Evolutionary conservation across 352 stramenopile species (phyloP).

Genomic region (Globisporangium orthogonon): DNA sequence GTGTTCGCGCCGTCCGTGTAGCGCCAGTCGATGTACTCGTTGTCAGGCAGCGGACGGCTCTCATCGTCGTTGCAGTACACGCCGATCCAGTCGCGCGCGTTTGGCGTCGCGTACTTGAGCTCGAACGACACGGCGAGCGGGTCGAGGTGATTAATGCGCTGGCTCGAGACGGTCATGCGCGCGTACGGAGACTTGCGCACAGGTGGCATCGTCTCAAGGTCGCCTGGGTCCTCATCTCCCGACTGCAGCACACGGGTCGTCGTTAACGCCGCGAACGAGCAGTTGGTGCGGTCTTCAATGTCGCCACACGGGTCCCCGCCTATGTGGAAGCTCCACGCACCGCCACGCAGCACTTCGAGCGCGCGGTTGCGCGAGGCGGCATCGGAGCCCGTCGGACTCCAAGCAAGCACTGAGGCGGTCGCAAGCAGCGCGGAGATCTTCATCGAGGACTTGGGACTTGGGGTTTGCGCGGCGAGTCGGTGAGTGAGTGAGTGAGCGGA

Average conservation of each 20-base stretch:
- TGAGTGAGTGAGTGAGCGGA: neutral
- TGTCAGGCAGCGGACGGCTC: conserved; percentile 2
- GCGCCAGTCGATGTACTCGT: conserved; percentile 14
- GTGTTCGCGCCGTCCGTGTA: conserved; percentile 4
- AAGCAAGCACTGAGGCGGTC: neutral
- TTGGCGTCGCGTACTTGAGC: conserved; percentile 8
- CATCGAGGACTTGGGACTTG: neutral
- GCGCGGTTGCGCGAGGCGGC: conserved; percentile 5
- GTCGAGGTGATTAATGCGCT: conserved; percentile 12
- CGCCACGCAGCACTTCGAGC: conserved; percentile 7
- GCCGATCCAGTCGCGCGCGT: conserved; percentile 10
- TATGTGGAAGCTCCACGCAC: conserved; percentile 7
- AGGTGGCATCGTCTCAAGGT: conserved; percentile 4
- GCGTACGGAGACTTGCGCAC: conserved; percentile 9
- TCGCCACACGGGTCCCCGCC: conserved; percentile 7
- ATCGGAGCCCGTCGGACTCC: neutral
- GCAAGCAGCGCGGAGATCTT: neutral
- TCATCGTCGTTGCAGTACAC: conserved; percentile 16
- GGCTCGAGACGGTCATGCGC: conserved; percentile 9
- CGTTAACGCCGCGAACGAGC: neutral
- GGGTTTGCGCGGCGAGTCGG: neutral
- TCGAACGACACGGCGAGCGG: conserved; percentile 8
- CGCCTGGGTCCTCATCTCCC: neutral
- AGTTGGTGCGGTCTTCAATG: conserved; percentile 5
- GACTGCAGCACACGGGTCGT: neutral